Percentiles rank a stretch among this genome's conserved stretches.
Evolutionary conservation across 371 early-diverging fungal genomes (phyloP).

Genomic region (Circinella umbellata): DNA sequence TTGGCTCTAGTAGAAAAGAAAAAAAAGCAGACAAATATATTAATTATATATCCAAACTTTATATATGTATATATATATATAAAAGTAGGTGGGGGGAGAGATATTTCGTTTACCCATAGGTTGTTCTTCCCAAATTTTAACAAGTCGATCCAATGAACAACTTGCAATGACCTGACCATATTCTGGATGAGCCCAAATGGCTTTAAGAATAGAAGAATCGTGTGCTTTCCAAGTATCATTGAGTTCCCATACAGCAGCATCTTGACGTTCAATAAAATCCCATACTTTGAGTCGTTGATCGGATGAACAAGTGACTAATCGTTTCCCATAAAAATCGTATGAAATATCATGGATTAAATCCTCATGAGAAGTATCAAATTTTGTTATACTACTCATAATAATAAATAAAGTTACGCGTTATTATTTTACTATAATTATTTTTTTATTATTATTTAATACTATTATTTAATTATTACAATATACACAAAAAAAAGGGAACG

Average conservation of each 20-base stretch:
- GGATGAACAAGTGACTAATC: slow-evolving; percentile 89
- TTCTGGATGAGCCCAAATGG: slow-evolving; percentile 93
- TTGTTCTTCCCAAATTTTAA: slow-evolving; percentile 92
- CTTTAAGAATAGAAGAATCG: slow-evolving; percentile 84
- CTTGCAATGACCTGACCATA: slow-evolving; percentile 92
- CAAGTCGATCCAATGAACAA: slow-evolving; percentile 90
- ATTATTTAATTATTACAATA: not conserved
- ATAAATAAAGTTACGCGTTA: too few species aligned
- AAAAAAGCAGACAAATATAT: not conserved
- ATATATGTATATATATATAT: not conserved
- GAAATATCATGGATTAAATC: slow-evolving; percentile 93
- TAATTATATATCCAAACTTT: not conserved
- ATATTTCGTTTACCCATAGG: slow-evolving; percentile 59
- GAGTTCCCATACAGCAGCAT: slow-evolving; percentile 76
- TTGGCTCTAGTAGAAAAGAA: slow-evolving; percentile 50
- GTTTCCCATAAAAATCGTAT: slow-evolving; percentile 92
- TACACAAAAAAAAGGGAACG: not conserved
- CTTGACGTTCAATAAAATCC: slow-evolving; percentile 71
- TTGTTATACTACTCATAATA: slow-evolving; percentile 41
- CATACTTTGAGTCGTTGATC: slow-evolving; percentile 94
- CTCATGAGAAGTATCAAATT: slow-evolving; percentile 84
- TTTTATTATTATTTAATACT: too few species aligned
- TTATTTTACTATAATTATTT: too few species aligned
- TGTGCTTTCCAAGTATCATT: slow-evolving; percentile 92
- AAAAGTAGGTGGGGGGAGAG: slow-evolving; percentile 3